These are phyloP conservation scores for Eimeria falciformis DNA, from an alignment of 169 alveolate species.

Conservation along the genomic window DNA sequence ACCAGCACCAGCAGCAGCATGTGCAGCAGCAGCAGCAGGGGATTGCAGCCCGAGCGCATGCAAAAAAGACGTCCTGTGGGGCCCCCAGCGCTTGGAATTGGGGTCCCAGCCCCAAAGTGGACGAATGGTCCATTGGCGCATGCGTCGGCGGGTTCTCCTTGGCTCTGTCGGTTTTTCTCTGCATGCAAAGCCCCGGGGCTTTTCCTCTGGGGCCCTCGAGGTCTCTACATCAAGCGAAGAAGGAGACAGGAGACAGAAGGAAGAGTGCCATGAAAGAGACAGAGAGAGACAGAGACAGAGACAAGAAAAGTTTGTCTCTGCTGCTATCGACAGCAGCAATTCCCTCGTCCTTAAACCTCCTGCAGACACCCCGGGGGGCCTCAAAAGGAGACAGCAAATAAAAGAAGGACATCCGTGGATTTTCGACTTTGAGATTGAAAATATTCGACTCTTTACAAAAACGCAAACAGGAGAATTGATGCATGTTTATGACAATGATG, in stretches of 20 bases:
- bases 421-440: conserved; percentile 24
- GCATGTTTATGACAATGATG: conserved; percentile 16
- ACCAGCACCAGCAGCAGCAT: neutral
- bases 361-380: conserved; percentile 19
- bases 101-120: neutral
- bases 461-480: conserved; percentile 33
- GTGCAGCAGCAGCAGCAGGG: neutral
- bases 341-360: neutral
- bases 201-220: neutral
- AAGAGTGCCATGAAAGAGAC: neutral
- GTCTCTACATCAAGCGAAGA: no score
- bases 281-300: neutral
- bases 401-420: conserved; percentile 52
- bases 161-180: neutral
- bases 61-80: no score
- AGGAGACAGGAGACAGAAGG: neutral
- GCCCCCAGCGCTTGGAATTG: no score
- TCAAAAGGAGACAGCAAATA: neutral
- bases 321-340: conserved; percentile 34
- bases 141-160: no score
- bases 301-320: conserved; percentile 5
- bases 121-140: neutral
- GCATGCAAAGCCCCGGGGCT: neutral
- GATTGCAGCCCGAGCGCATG: no score
- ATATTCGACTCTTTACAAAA: conserved; percentile 2